These are phyloP conservation scores for Starmerella powellii DNA, from an alignment of 805 yeast genomes.

Conservation along the genomic window DNA sequence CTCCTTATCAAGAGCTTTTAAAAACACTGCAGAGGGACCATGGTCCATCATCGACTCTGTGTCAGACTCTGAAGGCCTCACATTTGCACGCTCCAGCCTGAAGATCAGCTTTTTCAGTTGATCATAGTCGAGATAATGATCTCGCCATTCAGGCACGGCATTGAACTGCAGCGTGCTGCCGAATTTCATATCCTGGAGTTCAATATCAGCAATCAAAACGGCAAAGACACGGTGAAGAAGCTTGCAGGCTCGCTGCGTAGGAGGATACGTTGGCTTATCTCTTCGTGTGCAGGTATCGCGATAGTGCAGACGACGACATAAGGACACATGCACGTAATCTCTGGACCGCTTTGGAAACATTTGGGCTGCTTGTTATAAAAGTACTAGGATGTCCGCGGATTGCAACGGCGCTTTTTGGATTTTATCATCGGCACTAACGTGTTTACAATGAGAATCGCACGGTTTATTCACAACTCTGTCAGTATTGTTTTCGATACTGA, in stretches of 20 bases:
- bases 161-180: constrained; percentile 90
- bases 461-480: no score
- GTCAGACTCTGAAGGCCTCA: constrained; percentile 24
- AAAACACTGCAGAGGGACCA: constrained; percentile 50
- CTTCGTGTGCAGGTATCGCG: no score
- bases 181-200: constrained; percentile 57
- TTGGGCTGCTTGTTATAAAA: no score
- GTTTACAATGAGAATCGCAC: no score
- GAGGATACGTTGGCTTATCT: no score
- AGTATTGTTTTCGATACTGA: no score
- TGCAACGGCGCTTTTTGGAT: no score
- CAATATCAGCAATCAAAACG: constrained; percentile 6
- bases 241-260: background rate
- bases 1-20: constrained; percentile 65
- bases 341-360: no score
- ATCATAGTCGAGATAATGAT: constrained; percentile 81
- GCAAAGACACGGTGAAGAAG: background rate
- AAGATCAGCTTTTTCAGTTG: constrained; percentile 76
- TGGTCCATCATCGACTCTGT: constrained; percentile 28
- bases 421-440: no score
- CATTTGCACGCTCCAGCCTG: constrained; percentile 57
- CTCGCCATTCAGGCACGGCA: constrained; percentile 97
- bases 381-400: no score
- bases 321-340: no score
- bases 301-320: no score